phyloP scores from a whole-genome alignment of 345 rosid species.

The Ceriops decandra region DNA sequence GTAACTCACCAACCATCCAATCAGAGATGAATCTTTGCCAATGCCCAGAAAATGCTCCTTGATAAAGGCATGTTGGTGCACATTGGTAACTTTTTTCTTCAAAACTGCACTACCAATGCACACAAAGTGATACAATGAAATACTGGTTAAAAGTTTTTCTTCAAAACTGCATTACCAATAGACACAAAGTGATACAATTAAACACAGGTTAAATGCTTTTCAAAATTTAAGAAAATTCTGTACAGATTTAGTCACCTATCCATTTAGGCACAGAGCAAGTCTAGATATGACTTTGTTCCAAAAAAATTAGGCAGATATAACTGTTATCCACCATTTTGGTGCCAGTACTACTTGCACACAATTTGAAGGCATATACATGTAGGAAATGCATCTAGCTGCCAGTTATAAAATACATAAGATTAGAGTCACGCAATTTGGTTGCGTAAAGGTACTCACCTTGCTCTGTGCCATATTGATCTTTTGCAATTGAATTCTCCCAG shows the following conservation, averaged over 20 bases:
- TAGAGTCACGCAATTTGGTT: too few species aligned
- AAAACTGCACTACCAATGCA: slow-evolving; percentile 42
- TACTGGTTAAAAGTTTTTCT: background rate
- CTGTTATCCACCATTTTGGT: too few species aligned
- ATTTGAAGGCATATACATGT: background rate
- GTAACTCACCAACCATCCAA: slow-evolving; percentile 29
- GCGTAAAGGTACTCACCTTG: slow-evolving; percentile 30
- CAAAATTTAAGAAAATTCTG: slow-evolving; percentile 5
- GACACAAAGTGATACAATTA: too few species aligned
- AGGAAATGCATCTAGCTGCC: background rate
- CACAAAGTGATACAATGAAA: background rate
- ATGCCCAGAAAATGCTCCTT: slow-evolving; percentile 23
- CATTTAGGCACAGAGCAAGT: background rate
- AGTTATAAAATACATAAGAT: background rate
- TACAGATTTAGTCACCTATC: background rate
- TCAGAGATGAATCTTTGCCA: slow-evolving; percentile 22
- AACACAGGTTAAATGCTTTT: background rate
- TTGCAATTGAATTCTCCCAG: slow-evolving; percentile 24
- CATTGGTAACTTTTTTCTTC: slow-evolving; percentile 30
- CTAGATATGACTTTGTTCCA: too few species aligned
- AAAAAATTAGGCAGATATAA: too few species aligned
- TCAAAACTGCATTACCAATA: too few species aligned
- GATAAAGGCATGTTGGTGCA: slow-evolving; percentile 22
- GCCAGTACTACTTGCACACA: too few species aligned
- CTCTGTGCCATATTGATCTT: slow-evolving; percentile 34